Evolutionary conservation across 2,329 filamentous ascomycete species (phyloP), one percentile per base, ranked within the genome.

Genomic region (Monilinia fructigena): DNA sequence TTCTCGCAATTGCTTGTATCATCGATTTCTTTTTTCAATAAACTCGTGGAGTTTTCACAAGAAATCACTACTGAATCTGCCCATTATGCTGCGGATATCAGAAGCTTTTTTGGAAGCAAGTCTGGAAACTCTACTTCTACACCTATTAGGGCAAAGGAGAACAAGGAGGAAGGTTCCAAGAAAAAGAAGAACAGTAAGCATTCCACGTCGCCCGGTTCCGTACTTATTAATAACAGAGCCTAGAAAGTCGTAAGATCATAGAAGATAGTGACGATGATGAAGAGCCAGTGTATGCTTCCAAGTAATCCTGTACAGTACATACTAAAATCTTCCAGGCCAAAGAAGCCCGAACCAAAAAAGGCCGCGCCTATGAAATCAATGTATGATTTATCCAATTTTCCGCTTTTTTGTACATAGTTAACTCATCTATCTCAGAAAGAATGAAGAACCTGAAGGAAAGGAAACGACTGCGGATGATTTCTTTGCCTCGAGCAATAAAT

Each of bases 71-170:
- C 28, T 64, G 20, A 31, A 50, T 48, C 26, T n/a, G 23, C n/a
- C 45, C 66, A 73, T 56, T 54, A 96, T 97, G 93, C 87, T 64
- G 92, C 71, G 69, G 94, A 98, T 79, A 98, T 97, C 75, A 86
- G 93, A 75, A 92, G 84, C 73, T 98, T 97, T 79, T 97, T 98
- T 81, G 88, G 89, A 65, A 87, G 90, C 68, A 93, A 93, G 77
- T 42, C 62, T 40, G 52, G n/a, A 48, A 26, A 28, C 26, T 45
- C 62, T 70, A 86, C 86, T 62, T 83, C 85, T 70, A 80, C 83
- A 55, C 80, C 84, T 20, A 78, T 82, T 68, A 78, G 78, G 70
- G 77, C 78, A 70, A 80, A 82, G 73, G 67, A 72, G 10, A 69
- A 66, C n/a, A 75, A 75, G 67, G 76, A 77, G 66, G 70, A 75